phyloP scores from a whole-genome alignment of 805 yeast genomes.

The Trichomonascus vanleenenianus region DNA sequence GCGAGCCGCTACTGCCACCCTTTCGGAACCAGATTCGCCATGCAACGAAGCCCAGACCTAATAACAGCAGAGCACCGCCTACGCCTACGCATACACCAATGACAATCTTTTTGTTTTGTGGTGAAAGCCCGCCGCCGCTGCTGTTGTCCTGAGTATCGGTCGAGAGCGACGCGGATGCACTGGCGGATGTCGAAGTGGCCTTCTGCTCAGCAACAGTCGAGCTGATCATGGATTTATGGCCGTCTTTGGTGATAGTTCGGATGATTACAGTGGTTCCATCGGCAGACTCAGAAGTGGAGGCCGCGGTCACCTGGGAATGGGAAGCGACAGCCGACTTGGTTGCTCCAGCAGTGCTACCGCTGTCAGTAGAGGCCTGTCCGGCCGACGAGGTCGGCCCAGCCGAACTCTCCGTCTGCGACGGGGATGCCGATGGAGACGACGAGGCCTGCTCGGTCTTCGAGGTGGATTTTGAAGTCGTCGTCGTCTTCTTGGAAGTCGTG shows the following conservation, averaged over 20 bases:
- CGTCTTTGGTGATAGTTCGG: neutral
- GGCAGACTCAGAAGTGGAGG: neutral
- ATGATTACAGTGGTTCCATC: neutral
- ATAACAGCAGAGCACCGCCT: slow-evolving; percentile 52
- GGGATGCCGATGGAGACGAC: too few species aligned
- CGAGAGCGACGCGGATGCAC: slow-evolving; percentile 19
- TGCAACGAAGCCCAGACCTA: slow-evolving; percentile 28
- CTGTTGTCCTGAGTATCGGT: slow-evolving; percentile 16
- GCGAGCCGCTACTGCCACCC: slow-evolving; percentile 10
- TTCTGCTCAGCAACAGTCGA: neutral
- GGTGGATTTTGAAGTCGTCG: too few species aligned
- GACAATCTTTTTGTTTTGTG: slow-evolving; percentile 44
- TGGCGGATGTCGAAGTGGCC: slow-evolving; percentile 11
- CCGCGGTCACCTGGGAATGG: too few species aligned
- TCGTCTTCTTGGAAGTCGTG: too few species aligned
- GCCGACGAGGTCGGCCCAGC: too few species aligned
- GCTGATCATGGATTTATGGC: neutral
- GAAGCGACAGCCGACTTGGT: too few species aligned
- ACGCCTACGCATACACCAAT: slow-evolving; percentile 68
- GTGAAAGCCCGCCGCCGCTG: slow-evolving; percentile 37
- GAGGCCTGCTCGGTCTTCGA: too few species aligned
- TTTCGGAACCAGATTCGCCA: slow-evolving; percentile 17
- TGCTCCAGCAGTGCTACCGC: too few species aligned
- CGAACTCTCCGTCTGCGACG: too few species aligned
- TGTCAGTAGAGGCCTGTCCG: too few species aligned